phyloP scores from a whole-genome alignment of 1,284 basidiomycete genomes.

The Gymnopus androsaceus region DNA sequence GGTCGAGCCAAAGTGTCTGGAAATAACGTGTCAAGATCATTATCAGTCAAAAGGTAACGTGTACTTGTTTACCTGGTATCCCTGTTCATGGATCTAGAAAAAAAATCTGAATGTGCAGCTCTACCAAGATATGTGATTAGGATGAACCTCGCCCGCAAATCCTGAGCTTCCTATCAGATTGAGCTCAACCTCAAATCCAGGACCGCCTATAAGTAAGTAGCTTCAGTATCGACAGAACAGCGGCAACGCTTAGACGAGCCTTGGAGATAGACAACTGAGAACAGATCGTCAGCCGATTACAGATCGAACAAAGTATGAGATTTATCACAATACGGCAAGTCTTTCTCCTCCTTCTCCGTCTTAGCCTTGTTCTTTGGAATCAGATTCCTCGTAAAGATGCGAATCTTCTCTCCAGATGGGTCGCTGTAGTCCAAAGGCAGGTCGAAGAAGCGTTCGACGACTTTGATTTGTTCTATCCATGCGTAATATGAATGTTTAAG shows the following conservation, averaged over 20 bases:
- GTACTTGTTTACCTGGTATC: constrained; percentile 43
- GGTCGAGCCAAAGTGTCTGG: constrained; percentile 56
- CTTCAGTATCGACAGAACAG: not conserved
- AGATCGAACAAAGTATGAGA: not conserved
- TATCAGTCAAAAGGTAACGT: not conserved
- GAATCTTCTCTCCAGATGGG: constrained; percentile 44
- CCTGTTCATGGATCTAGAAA: constrained; percentile 46
- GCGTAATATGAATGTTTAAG: not conserved
- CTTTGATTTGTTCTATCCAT: constrained; percentile 46
- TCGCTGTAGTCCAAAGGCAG: constrained; percentile 49
- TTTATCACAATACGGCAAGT: constrained; percentile 44
- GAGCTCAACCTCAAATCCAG: constrained; percentile 49
- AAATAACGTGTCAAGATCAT: not conserved
- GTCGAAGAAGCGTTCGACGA: constrained; percentile 50
- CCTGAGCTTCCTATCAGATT: constrained; percentile 33
- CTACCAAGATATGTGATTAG: not conserved
- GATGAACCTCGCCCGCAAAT: constrained; percentile 35
- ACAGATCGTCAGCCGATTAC: constrained; percentile 15
- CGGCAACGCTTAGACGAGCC: constrained; percentile 27
- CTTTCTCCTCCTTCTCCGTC: constrained; percentile 39
- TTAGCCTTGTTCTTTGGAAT: constrained; percentile 46
- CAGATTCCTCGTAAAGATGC: constrained; percentile 47
- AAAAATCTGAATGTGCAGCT: not conserved
- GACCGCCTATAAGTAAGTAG: constrained; percentile 37
- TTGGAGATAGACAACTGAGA: constrained; percentile 47